Percentiles rank a stretch among this genome's conserved stretches.
Conservation (phyloP, 129 eudicot species). For the Oenanthe sinensis region DNA sequence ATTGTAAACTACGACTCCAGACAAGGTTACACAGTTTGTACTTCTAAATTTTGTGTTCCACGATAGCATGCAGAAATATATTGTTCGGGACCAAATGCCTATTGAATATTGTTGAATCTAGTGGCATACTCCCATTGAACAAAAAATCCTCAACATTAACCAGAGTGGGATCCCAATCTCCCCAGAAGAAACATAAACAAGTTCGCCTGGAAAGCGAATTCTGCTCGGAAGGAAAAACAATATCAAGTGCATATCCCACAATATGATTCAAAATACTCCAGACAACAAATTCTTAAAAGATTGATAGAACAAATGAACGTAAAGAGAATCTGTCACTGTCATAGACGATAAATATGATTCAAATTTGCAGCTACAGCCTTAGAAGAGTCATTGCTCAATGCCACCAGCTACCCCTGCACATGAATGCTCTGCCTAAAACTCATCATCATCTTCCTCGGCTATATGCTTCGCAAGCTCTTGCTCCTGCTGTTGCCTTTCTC, state of each 20-base stretch:
- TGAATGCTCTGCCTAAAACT: constrained; percentile 27
- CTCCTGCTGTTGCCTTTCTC: constrained; percentile 94
- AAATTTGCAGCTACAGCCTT: background rate
- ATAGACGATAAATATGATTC: background rate
- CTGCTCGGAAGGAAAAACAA: background rate
- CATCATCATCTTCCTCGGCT: constrained; percentile 95
- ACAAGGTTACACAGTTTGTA: background rate
- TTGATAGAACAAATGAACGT: background rate
- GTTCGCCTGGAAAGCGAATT: background rate
- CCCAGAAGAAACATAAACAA: background rate
- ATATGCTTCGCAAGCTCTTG: constrained; percentile 96
- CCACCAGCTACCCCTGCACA: background rate
- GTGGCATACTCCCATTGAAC: background rate
- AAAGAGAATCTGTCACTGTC: constrained; percentile 1
- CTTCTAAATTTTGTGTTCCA: background rate
- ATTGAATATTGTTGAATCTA: background rate
- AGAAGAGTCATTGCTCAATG: constrained; percentile 1
- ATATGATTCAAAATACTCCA: background rate
- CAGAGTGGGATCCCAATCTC: background rate
- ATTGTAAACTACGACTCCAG: background rate
- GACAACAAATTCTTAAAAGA: background rate
- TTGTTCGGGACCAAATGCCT: background rate
- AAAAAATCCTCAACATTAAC: background rate
- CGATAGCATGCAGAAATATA: background rate
- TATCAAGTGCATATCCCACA: background rate